Conservation (phyloP, 768 basidiomycete genomes). For the Suillus americanus region DNA sequence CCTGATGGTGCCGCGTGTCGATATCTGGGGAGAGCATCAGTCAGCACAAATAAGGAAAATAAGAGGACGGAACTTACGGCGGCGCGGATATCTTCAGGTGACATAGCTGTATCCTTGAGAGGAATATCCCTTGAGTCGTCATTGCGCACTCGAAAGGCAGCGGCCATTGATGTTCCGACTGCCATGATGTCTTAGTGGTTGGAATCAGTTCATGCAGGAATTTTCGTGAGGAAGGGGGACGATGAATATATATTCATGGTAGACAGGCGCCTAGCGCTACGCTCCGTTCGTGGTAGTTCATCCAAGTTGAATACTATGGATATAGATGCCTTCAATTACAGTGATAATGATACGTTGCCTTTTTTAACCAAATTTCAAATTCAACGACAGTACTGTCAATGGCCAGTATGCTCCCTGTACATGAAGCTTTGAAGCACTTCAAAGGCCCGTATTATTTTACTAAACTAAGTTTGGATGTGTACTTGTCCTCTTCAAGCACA, state of each 20-base stretch:
- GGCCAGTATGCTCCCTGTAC: too few relatives aligned
- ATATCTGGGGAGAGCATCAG: slow-evolving; percentile 8
- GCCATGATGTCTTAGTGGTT: background rate
- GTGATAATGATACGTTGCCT: too few relatives aligned
- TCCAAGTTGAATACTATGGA: too few relatives aligned
- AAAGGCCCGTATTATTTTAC: too few relatives aligned
- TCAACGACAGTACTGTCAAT: too few relatives aligned
- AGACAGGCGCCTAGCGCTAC: background rate
- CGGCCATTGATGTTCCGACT: background rate
- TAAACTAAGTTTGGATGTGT: too few relatives aligned
- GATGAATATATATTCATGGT: background rate
- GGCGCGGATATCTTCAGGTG: background rate
- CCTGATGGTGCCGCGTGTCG: slow-evolving; percentile 24
- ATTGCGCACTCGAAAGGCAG: background rate
- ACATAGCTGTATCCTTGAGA: background rate
- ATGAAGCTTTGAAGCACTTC: too few relatives aligned
- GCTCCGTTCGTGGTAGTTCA: too few relatives aligned
- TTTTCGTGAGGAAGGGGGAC: background rate
- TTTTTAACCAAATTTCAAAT: too few relatives aligned
- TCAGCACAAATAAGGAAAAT: background rate
- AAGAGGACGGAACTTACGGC: background rate
- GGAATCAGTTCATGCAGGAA: background rate
- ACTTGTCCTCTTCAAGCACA: too few relatives aligned
- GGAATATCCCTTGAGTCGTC: background rate
- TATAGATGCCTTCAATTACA: too few relatives aligned